Base-by-base conservation (phyloP, 2,329 filamentous ascomycete species). In the Sporothrix schenckii region DNA sequence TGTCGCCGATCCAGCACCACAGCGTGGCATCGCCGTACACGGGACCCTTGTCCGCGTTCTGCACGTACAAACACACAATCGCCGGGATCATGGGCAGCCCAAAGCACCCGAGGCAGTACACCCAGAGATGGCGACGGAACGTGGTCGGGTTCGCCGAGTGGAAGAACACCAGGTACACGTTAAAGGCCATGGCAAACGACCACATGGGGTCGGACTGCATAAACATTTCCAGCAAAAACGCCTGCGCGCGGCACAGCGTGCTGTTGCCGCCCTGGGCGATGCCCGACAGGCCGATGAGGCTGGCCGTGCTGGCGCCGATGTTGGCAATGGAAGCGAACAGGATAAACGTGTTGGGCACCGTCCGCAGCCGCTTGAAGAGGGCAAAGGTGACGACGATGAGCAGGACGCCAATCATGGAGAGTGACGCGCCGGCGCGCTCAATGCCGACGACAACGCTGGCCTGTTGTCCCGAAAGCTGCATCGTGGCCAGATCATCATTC, bases 121-220 rank as follows among this genome's bases (percentile, higher is more conserved):
- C 83, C 85, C 89, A 92, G 76, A 90, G 86, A 77, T 91, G 91
- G 61, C 86, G 85, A n/a, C 86, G 85, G 76, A 93, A 93, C 67
- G 91, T 89, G 9, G 89, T 89, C 0, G 86, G 86, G 61, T 83
- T 87, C 63, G 84, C 83, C n/a, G 84, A 82, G 74, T 84, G 85
- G 79, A 88, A 88, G 77, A 88, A 88, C 71, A 88, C 86, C 67
- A 94, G 84, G 75, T 91, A 92, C 72, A 94, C 92, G 76, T 94
- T 95, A 76, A 90, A 83, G 3, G 92, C 91, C 92, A 95, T 94
- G 73, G 90, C 90, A 69, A 93, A 86, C 0, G 91, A 91, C 91
- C 89, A 93, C 80, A 91, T 85, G 0, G 89, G 88, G 79, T 92
- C 90, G 5, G 89, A 90, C 74, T 91, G 89, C 87, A 92, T 91